phyloP scores from a whole-genome alignment of 306 rosid genomes.

The Biancaea sappan region DNA sequence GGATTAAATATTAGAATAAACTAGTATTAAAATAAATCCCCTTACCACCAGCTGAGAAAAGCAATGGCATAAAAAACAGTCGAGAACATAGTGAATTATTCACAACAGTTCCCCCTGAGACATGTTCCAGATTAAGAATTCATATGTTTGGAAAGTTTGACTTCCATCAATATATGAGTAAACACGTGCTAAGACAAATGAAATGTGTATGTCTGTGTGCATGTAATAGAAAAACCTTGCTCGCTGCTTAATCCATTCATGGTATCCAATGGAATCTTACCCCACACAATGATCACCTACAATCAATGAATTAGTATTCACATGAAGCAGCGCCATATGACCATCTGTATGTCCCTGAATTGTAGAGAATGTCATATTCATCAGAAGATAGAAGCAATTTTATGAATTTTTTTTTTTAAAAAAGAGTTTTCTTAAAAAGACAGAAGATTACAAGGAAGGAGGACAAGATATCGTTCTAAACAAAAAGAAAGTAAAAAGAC shows the following conservation, averaged over 20 bases:
- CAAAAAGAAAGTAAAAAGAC: background rate
- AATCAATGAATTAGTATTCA: conserved; percentile 65
- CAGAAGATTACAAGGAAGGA: background rate
- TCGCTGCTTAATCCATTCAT: background rate
- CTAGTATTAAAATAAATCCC: background rate
- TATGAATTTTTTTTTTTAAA: background rate
- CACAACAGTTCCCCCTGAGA: conserved; percentile 4
- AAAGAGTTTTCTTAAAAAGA: background rate
- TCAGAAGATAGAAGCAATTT: conserved; percentile 25
- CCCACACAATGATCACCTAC: conserved; percentile 96
- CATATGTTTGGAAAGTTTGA: conserved; percentile 23
- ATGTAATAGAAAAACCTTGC: background rate
- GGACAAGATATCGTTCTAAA: background rate
- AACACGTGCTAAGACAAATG: background rate
- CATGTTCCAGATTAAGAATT: conserved; percentile 13
- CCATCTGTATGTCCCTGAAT: conserved; percentile 96
- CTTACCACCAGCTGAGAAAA: background rate
- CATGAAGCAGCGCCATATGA: conserved; percentile 82
- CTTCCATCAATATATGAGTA: conserved; percentile 18
- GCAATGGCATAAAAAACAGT: background rate
- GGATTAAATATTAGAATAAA: background rate
- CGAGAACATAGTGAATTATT: conserved; percentile 5
- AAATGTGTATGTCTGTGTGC: conserved; percentile 1
- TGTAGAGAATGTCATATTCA: conserved; percentile 24
- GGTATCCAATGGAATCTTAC: conserved; percentile 54